Evolutionary conservation across 2,329 filamentous ascomycete species (phyloP).

Genomic region (Aquanectria penicillioides): DNA sequence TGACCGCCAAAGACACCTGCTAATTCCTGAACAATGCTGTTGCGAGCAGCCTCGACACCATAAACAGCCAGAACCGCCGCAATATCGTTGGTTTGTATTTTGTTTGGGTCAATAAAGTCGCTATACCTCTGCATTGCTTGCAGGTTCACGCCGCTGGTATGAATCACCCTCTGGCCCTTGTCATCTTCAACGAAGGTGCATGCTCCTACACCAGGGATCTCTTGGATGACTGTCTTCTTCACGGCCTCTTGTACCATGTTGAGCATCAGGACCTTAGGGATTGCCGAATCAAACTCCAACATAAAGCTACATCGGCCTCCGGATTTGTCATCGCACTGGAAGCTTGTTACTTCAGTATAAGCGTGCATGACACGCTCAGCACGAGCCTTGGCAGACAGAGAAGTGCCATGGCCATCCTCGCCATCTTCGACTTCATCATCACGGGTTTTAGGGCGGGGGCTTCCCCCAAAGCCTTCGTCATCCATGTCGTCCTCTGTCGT

Average conservation of each 20-base stretch:
- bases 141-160: conserved; percentile 88
- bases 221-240: conserved; percentile 83
- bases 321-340: conserved; percentile 79
- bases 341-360: conserved; percentile 75
- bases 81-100: conserved; percentile 92
- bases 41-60: conserved; percentile 92
- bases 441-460: conserved; percentile 52
- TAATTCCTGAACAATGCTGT: conserved; percentile 87
- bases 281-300: conserved; percentile 81
- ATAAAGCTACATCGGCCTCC: conserved; percentile 84
- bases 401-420: conserved; percentile 51
- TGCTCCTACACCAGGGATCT: conserved; percentile 79
- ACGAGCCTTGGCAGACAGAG: conserved; percentile 58
- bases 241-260: conserved; percentile 87
- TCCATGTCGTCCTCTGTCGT: conserved; percentile 65
- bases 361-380: conserved; percentile 72
- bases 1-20: conserved; percentile 87
- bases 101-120: conserved; percentile 86
- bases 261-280: conserved; percentile 93
- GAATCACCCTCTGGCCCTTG: conserved; percentile 67
- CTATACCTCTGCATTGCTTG: conserved; percentile 89
- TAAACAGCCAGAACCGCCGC: conserved; percentile 85
- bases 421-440: conserved; percentile 51
- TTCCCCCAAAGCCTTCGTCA: conserved; percentile 64
- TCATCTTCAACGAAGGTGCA: conserved; percentile 74